These are phyloP conservation scores for Hansfordia pulvinata DNA, from an alignment of 2,329 filamentous ascomycete genomes.

Conservation along the genomic window DNA sequence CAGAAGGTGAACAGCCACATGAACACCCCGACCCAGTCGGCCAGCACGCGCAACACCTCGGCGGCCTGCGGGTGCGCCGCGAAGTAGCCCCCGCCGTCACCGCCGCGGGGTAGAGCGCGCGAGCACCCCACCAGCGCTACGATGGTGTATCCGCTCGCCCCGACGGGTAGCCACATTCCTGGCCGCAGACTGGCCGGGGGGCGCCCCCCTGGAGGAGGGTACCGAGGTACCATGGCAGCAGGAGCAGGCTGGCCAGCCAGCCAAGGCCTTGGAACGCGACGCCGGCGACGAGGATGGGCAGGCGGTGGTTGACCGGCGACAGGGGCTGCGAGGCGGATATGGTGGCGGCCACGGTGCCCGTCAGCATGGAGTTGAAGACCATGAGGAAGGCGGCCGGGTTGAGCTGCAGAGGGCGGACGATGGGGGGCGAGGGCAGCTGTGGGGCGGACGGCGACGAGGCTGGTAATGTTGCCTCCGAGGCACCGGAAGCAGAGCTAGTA, in stretches of 20 bases:
- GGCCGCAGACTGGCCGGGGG: constrained; percentile 33
- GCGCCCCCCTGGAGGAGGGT: constrained; percentile 41
- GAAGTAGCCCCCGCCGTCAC: constrained; percentile 8
- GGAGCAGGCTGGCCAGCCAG: constrained; percentile 40
- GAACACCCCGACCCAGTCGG: constrained; percentile 5
- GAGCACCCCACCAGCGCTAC: constrained; percentile 7
- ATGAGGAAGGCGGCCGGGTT: constrained; percentile 50
- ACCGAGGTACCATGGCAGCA: constrained; percentile 47
- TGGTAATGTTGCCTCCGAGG: too few species aligned
- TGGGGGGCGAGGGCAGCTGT: too few species aligned
- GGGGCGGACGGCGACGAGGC: too few species aligned
- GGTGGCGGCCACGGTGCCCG: constrained; percentile 42
- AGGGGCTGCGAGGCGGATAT: constrained; percentile 35
- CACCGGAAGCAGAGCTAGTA: too few species aligned
- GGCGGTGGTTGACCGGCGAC: constrained; percentile 25
- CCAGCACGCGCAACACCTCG: constrained; percentile 4
- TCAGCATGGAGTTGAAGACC: constrained; percentile 50
- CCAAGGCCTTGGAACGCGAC: constrained; percentile 48
- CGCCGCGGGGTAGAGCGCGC: constrained; percentile 3
- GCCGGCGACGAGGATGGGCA: constrained; percentile 42
- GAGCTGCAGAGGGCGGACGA: constrained; percentile 33
- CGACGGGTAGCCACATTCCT: constrained; percentile 52
- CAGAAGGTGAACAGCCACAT: constrained; percentile 7
- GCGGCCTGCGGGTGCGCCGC: constrained; percentile 2
- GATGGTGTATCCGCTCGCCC: constrained; percentile 5